phyloP scores from a whole-genome alignment of 2,329 filamentous ascomycete genomes.

The Trichophyton simii region DNA sequence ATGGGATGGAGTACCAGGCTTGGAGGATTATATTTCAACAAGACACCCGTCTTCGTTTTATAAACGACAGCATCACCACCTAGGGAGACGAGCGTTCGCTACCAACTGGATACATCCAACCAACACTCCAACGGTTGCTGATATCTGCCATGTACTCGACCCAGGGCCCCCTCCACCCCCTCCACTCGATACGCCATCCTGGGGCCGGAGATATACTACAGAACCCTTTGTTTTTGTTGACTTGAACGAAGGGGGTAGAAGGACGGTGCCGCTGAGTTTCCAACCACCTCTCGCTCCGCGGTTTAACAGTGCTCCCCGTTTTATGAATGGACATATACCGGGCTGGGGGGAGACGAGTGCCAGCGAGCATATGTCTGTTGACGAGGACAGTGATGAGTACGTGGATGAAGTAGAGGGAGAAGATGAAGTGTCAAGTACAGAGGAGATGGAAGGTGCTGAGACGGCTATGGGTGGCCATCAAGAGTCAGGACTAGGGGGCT shows the following conservation, averaged over 20 bases:
- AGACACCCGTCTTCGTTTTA: not conserved
- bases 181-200: not conserved
- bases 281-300: not conserved
- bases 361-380: not conserved
- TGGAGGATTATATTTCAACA: not conserved
- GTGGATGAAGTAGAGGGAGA: not conserved
- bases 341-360: not conserved
- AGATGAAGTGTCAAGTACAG: not conserved
- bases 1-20: not conserved
- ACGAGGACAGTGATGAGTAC: not conserved
- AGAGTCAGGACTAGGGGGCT: not conserved
- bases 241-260: not conserved
- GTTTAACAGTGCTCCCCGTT: not conserved
- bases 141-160: not conserved
- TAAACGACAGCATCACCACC: not conserved
- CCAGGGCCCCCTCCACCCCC: not conserved
- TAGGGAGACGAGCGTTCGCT: not conserved
- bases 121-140: not conserved
- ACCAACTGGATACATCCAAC: not conserved
- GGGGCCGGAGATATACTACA: not conserved
- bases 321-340: not conserved
- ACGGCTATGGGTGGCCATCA: not conserved
- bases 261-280: not conserved
- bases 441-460: not conserved
- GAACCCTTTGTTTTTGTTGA: not conserved